Percentiles rank a stretch among this genome's conserved stretches.
These are phyloP conservation scores for Candida schatavii DNA, from an alignment of 805 yeast species.

Conservation along the genomic window DNA sequence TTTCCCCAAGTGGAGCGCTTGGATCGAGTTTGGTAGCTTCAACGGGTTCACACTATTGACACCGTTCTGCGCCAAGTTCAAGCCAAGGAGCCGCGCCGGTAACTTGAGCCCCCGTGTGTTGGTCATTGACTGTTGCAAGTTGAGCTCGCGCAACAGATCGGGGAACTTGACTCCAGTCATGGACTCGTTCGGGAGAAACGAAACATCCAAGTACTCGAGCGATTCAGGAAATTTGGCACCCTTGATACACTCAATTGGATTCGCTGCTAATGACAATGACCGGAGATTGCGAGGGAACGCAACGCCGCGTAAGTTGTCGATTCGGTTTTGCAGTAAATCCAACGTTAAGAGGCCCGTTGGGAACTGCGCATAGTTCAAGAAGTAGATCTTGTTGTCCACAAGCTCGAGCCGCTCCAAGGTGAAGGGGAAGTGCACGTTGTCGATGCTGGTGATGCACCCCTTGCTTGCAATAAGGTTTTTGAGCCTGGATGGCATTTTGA, in stretches of 20 bases:
- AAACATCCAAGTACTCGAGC: slow-evolving; percentile 34
- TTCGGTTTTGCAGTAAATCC: slow-evolving; percentile 38
- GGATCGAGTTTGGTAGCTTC: slow-evolving; percentile 39
- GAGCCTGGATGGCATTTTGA: slow-evolving; percentile 34
- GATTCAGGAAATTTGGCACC: slow-evolving; percentile 40
- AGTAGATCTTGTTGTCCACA: slow-evolving; percentile 36
- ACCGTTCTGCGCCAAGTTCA: slow-evolving; percentile 38
- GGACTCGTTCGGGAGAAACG: slow-evolving; percentile 43
- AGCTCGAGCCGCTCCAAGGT: slow-evolving; percentile 32
- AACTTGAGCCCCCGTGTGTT: slow-evolving; percentile 42
- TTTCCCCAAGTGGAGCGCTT: slow-evolving; percentile 32
- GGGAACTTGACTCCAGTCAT: slow-evolving; percentile 48
- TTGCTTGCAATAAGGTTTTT: slow-evolving; percentile 29
- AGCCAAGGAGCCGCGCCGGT: slow-evolving; percentile 27
- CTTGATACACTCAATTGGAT: slow-evolving; percentile 43
- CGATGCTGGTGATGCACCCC: slow-evolving; percentile 33
- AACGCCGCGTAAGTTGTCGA: slow-evolving; percentile 36
- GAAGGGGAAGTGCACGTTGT: slow-evolving; percentile 33
- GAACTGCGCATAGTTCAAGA: slow-evolving; percentile 37
- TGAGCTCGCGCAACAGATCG: slow-evolving; percentile 32
- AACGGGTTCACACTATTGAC: slow-evolving; percentile 46
- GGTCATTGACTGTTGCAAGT: slow-evolving; percentile 44
- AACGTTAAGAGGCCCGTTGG: slow-evolving; percentile 28
- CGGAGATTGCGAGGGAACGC: slow-evolving; percentile 33
- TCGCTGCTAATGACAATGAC: slow-evolving; percentile 29